These are phyloP conservation scores for Limnanthes douglasii DNA, from an alignment of 345 rosid genomes.

Conservation along the genomic window DNA sequence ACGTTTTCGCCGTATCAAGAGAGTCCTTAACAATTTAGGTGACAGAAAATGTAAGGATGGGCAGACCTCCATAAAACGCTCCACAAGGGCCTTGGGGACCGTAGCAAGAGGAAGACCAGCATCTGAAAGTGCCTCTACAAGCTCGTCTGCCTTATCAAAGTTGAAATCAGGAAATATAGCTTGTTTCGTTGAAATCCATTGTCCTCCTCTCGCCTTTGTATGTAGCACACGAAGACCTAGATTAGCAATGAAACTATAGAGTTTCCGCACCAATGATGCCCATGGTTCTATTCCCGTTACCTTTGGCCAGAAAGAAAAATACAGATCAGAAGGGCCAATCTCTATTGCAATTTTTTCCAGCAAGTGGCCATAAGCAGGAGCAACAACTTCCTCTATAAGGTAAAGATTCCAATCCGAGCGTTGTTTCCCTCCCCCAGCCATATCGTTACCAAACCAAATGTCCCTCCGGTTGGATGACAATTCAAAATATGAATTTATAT, in stretches of 20 bases:
- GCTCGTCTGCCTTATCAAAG: conserved; percentile 50
- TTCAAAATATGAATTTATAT: conserved; percentile 91
- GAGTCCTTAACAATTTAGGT: conserved; percentile 53
- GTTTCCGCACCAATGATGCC: conserved; percentile 69
- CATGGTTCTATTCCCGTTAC: conserved; percentile 60
- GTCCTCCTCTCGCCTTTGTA: conserved; percentile 88
- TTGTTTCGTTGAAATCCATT: conserved; percentile 86
- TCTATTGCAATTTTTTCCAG: conserved; percentile 74
- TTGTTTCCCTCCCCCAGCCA: conserved; percentile 91
- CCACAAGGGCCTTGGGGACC: conserved; percentile 49
- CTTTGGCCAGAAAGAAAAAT: conserved; percentile 83
- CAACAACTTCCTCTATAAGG: conserved; percentile 65
- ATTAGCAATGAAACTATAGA: conserved; percentile 54
- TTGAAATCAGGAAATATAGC: conserved; percentile 81
- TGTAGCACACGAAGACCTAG: conserved; percentile 57
- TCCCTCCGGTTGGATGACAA: conserved; percentile 93
- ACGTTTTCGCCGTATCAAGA: conserved; percentile 62
- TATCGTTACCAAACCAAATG: conserved; percentile 97
- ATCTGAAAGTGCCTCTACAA: conserved; percentile 62
- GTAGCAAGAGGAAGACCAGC: conserved; percentile 68
- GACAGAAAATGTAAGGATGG: conserved; percentile 65
- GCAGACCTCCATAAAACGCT: conserved; percentile 56
- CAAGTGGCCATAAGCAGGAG: conserved; percentile 85
- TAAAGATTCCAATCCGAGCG: conserved; percentile 93
- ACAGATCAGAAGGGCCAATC: conserved; percentile 69